Percentiles rank a stretch among this genome's conserved stretches.
These are phyloP conservation scores for Lasiodiplodia gonubiensis DNA, from an alignment of 2,329 filamentous ascomycete genomes.

Conservation along the genomic window DNA sequence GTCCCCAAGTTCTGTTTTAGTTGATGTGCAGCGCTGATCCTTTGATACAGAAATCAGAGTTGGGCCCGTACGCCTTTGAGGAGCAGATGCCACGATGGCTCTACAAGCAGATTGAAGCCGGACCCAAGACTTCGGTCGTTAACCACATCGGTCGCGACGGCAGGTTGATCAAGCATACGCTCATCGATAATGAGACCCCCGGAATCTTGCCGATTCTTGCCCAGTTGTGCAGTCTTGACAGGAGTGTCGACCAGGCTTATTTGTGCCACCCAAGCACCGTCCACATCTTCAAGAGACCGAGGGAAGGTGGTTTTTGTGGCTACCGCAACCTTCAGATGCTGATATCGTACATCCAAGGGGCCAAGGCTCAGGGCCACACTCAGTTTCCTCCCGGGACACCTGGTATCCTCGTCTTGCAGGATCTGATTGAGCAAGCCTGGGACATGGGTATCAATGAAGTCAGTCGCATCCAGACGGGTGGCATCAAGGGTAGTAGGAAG, in stretches of 20 bases:
- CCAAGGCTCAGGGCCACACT: slow-evolving; percentile 62
- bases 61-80: slow-evolving; percentile 56
- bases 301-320: slow-evolving; percentile 92
- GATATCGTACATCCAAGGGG: slow-evolving; percentile 74
- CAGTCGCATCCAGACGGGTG: slow-evolving; percentile 81
- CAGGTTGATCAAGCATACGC: slow-evolving; percentile 47
- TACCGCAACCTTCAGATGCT: slow-evolving; percentile 96
- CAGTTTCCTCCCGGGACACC: slow-evolving; percentile 69
- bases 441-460: slow-evolving; percentile 78
- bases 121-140: slow-evolving; percentile 45
- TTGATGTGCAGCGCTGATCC: background rate
- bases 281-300: slow-evolving; percentile 78
- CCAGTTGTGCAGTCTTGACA: slow-evolving; percentile 63
- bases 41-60: slow-evolving; percentile 45
- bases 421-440: slow-evolving; percentile 87
- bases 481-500: slow-evolving; percentile 85
- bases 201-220: slow-evolving; percentile 54
- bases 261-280: slow-evolving; percentile 76
- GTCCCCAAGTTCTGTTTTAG: too few species aligned
- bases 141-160: slow-evolving; percentile 52
- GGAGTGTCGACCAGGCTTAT: slow-evolving; percentile 71
- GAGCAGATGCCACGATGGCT: slow-evolving; percentile 53
- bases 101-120: slow-evolving; percentile 48
- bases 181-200: slow-evolving; percentile 53
- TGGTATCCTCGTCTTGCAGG: slow-evolving; percentile 80